Conservation (phyloP, 2,329 filamentous ascomycete species). For the Ophiocordyceps unilateralis region DNA sequence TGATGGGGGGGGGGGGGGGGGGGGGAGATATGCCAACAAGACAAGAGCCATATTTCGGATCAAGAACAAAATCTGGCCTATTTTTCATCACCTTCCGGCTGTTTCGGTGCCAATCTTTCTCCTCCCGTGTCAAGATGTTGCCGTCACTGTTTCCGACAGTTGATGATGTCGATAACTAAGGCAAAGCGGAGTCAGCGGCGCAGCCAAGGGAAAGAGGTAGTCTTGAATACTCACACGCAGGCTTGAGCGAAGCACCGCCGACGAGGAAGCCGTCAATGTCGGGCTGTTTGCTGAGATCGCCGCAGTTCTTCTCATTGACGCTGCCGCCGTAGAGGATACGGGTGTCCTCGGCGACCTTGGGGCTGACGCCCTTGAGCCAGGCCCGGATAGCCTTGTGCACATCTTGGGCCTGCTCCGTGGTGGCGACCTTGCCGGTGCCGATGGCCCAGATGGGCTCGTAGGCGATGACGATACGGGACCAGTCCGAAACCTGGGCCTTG, state of each 20-base stretch:
- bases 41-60: too few relatives aligned
- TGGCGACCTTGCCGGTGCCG: slow-evolving; percentile 86
- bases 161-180: slow-evolving; percentile 42
- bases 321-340: slow-evolving; percentile 93
- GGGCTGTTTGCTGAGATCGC: slow-evolving; percentile 73
- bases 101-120: too few relatives aligned
- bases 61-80: too few relatives aligned
- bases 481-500: slow-evolving; percentile 61
- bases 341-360: slow-evolving; percentile 65
- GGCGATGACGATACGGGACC: slow-evolving; percentile 87
- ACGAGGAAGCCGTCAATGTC: slow-evolving; percentile 98
- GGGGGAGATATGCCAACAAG: background rate
- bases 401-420: slow-evolving; percentile 80
- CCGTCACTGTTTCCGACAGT: slow-evolving; percentile 29
- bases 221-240: slow-evolving; percentile 51
- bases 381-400: slow-evolving; percentile 81
- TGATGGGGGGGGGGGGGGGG: too few relatives aligned
- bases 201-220: background rate
- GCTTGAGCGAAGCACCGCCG: slow-evolving; percentile 91
- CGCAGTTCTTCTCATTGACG: slow-evolving; percentile 97
- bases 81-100: too few relatives aligned
- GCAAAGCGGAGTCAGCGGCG: background rate
- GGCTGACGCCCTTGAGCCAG: slow-evolving; percentile 68
- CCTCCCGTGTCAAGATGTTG: background rate
- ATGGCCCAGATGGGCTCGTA: slow-evolving; percentile 98